These are phyloP conservation scores for Melastoma malabathricum DNA, from an alignment of 345 rosid species.

Conservation along the genomic window DNA sequence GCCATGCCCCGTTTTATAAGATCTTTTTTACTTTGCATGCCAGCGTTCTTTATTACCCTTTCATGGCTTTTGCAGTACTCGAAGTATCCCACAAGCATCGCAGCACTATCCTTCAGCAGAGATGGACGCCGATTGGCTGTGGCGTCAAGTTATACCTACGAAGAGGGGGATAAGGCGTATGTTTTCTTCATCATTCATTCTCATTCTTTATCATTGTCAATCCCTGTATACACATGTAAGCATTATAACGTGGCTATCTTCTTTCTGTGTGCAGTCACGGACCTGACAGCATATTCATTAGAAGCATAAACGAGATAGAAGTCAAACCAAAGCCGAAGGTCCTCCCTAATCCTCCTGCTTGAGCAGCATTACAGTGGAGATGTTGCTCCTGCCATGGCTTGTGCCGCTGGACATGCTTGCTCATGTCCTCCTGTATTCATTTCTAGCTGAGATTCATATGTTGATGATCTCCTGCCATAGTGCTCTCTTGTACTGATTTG, in stretches of 20 bases:
- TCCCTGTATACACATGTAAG: neutral
- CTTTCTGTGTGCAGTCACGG: conserved; percentile 62
- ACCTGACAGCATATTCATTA: conserved; percentile 77
- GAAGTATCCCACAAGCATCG: conserved; percentile 77
- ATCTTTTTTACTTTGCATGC: neutral
- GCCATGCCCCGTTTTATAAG: neutral
- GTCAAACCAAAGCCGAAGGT: conserved; percentile 91
- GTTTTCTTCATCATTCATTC: conserved; percentile 8
- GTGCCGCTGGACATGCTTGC: too few relatives aligned
- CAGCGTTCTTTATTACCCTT: neutral
- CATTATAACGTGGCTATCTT: neutral
- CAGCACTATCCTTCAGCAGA: conserved; percentile 91
- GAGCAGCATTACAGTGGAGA: neutral
- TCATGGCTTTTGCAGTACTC: conserved; percentile 52
- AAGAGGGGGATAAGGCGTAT: conserved; percentile 95
- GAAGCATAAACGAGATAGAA: conserved; percentile 85
- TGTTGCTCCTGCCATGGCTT: too few relatives aligned
- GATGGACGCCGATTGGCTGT: conserved; percentile 94
- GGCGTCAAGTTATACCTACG: conserved; percentile 92
- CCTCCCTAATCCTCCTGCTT: conserved; percentile 64
- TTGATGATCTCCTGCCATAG: too few relatives aligned
- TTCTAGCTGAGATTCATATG: too few relatives aligned
- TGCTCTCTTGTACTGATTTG: too few relatives aligned
- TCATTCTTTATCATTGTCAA: neutral
- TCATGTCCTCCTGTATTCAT: too few relatives aligned